These are phyloP conservation scores for Dorcoceras hygrometricum DNA, from an alignment of 257 asterid species.

Conservation along the genomic window DNA sequence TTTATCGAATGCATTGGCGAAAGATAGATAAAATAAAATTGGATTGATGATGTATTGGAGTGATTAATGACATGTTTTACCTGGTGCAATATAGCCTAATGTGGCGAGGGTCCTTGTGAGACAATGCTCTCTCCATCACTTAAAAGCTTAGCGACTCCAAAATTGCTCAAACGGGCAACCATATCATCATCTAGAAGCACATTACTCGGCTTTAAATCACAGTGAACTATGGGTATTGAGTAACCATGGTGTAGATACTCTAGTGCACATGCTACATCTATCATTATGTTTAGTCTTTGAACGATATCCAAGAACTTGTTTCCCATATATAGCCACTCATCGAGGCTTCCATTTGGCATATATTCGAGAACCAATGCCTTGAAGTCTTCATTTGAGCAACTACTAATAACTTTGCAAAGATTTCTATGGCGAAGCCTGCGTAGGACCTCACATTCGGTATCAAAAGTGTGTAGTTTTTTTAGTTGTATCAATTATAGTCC, in stretches of 20 bases:
- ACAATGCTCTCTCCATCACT: neutral
- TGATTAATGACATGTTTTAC: constrained; percentile 2
- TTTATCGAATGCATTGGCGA: too few species aligned
- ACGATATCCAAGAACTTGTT: constrained; percentile 16
- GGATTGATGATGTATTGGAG: neutral
- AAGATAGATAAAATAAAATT: neutral
- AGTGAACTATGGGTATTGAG: neutral
- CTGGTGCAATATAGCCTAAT: constrained; percentile 32
- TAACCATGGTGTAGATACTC: too few species aligned
- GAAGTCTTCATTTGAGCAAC: constrained; percentile 26
- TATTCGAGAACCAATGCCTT: constrained; percentile 29
- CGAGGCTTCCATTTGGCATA: constrained; percentile 39
- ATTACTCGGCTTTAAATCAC: constrained; percentile 34
- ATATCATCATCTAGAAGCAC: constrained; percentile 30
- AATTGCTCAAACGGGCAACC: constrained; percentile 36
- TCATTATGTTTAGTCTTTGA: constrained; percentile 13
- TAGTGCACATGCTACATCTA: too few species aligned
- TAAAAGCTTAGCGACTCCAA: constrained; percentile 30
- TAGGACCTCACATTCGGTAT: constrained; percentile 25
- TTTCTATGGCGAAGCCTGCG: constrained; percentile 30
- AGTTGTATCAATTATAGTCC: too few species aligned
- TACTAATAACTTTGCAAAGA: constrained; percentile 27
- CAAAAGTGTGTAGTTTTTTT: too few species aligned
- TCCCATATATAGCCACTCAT: constrained; percentile 27
- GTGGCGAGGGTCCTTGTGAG: constrained; percentile 30